Base-by-base conservation (phyloP, 306 rosid genomes). In the Quercus berberidifolia region DNA sequence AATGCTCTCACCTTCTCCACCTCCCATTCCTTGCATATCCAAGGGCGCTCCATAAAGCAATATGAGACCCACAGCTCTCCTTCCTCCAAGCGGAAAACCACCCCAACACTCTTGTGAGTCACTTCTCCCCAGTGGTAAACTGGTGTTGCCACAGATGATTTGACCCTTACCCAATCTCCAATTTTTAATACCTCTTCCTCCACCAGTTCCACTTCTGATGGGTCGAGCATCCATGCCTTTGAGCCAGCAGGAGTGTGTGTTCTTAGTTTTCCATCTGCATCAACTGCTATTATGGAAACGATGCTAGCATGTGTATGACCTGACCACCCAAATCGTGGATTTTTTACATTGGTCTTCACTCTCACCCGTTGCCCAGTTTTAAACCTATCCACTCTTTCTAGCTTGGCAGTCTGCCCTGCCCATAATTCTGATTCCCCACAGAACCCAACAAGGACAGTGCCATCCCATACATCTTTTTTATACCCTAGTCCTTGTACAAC, bases 51-150 rank as follows among this genome's bases (percentile, higher is more conserved):
- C 74, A 23, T 79, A 74, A 95, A 95, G 86, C 99, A 95, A 80
- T 89, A 95, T 0, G 94, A 90, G 55, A 95, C 92, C 90, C 94
- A 88, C 58, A 95, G 91, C 68, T 95, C 90, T 55, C 89, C 94
- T 55, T 86, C 92, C 84, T 91, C 99, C 96, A 91, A 81, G 54
- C 94, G 91, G 78, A 91, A 93, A 76, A 95, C 97, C 57, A 95
- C 96, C n/a, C 99, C 99, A 0, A 92, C 12, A 76, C 98, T 95
- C 46, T 81, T 83, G 83, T 85, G 97, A 80, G 80, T 93, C 83
- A 93, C 99, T 85, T 93, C 99, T 58, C 99, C 99, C 99, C 99
- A 95, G 46, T 95, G 97, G 83, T 90, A 91, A 68, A 93, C 85
- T 68, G 98, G 99, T 41, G 91, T 95, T 54, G 90, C 89, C 76